Evolutionary conservation across 306 rosid genomes (phyloP), one percentile per base, ranked within the genome.

Genomic region (Vachellia collinsii): DNA sequence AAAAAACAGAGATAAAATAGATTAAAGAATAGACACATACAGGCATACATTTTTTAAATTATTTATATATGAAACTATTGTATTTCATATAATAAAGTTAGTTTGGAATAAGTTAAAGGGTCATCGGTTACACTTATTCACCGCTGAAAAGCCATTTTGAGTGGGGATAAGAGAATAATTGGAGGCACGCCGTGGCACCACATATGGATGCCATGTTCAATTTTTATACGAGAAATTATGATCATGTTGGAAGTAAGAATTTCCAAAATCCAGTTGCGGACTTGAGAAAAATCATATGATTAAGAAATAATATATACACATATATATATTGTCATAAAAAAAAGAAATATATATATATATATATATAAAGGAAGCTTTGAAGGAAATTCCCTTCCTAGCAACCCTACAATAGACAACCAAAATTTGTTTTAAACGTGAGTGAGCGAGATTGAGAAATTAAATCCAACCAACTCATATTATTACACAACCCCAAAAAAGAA

Each of bases 151-250:
- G 22, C 50, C 58, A 25, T 23, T 23, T 23, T 70, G 75, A 71
- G 25, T 7, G 1, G 4, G 4, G 43, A 25, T 48, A 34, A 13
- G 22, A 59, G 9, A 59, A 11, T 59, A 59, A n/a, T 20, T 11
- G 37, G 17, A 41, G 36, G 50, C 34, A 61, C 68, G 10, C 9
- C 8, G 16, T 38, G 7, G 14, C 72, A 19, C 23, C 44, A 53
- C 61, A n/a, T n/a, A n/a, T 53, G 61, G 61, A 66, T 39, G 47
- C 48, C 72, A 66, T n/a, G 16, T 66, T 38, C 47, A 39, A 56
- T n/a, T 54, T 5, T 37, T n/a, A 8, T 20, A 19, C 4, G 8
- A 70, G 16, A 44, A 20, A 46, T 70, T 11, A 46, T 6, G 11
- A 25, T 19, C 34, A 9, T 9, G 37, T 4, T 29, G 5, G 72